Evolutionary conservation across 1,284 basidiomycete species (phyloP).

Genomic region (Meripilus lineatus): DNA sequence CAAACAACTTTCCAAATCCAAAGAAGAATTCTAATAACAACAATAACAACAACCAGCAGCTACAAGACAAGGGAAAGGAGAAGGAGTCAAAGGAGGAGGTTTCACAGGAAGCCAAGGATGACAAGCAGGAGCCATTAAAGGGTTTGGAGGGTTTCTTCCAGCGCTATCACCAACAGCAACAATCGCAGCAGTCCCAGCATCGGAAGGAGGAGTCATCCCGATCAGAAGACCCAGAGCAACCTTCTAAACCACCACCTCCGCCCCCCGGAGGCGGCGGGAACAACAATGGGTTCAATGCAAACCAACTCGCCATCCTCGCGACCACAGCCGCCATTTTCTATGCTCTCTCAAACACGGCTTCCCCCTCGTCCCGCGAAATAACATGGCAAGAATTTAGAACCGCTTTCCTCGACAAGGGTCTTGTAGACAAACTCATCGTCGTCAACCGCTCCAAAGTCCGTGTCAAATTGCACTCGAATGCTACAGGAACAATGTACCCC

Average conservation of each 20-base stretch:
- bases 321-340: constrained; percentile 65
- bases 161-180: constrained; percentile 57
- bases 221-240: constrained; percentile 15
- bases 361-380: constrained; percentile 76
- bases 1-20: constrained; percentile 27
- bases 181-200: constrained; percentile 11
- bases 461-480: constrained; percentile 84
- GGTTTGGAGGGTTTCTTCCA: constrained; percentile 78
- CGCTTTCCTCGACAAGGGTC: constrained; percentile 91
- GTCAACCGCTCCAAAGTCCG: constrained; percentile 90
- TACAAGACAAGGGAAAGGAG: constrained; percentile 22
- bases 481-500: constrained; percentile 71
- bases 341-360: constrained; percentile 56
- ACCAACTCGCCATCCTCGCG: constrained; percentile 56
- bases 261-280: constrained; percentile 43
- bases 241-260: constrained; percentile 26
- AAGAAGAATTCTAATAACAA: constrained; percentile 23
- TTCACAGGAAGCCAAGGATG: constrained; percentile 29
- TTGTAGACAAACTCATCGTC: constrained; percentile 93
- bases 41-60: constrained; percentile 26
- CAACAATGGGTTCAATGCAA: constrained; percentile 49
- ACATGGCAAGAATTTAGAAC: constrained; percentile 99
- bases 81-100: constrained; percentile 31
- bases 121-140: constrained; percentile 36
- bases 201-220: constrained; percentile 16